Percentiles rank a stretch among this genome's conserved stretches.
Evolutionary conservation across 1,139 yeast species (phyloP).

Genomic region (Kodamaea fungicola): DNA sequence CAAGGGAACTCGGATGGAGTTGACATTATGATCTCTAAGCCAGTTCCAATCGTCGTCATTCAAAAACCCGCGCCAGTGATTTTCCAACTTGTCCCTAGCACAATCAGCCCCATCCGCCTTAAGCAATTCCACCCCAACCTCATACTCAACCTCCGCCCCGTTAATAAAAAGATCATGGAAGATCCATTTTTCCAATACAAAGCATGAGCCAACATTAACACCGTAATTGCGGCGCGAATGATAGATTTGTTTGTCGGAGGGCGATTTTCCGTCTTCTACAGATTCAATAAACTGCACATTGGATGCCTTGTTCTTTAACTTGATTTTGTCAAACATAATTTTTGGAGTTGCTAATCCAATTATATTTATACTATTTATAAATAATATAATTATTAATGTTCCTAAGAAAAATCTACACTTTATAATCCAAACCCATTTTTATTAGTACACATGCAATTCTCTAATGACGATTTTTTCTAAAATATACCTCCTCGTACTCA

Average conservation of each 20-base stretch:
- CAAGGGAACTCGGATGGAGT: slow-evolving; percentile 77
- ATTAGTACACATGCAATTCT: neutral
- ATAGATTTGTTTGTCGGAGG: slow-evolving; percentile 52
- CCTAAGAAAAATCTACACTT: neutral
- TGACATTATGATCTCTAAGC: slow-evolving; percentile 63
- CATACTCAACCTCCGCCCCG: slow-evolving; percentile 62
- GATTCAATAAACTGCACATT: slow-evolving; percentile 26
- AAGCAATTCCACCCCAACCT: slow-evolving; percentile 55
- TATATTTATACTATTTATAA: neutral
- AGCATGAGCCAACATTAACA: slow-evolving; percentile 82
- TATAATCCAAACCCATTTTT: neutral
- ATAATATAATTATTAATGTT: slow-evolving; percentile 25
- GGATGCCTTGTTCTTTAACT: slow-evolving; percentile 36
- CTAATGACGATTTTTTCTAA: slow-evolving; percentile 28
- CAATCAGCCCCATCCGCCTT: slow-evolving; percentile 50
- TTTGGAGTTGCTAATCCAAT: neutral
- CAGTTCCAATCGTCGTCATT: slow-evolving; percentile 76
- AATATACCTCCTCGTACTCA: slow-evolving; percentile 40
- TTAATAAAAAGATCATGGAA: slow-evolving; percentile 55
- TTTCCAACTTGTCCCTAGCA: slow-evolving; percentile 54
- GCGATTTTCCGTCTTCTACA: slow-evolving; percentile 30
- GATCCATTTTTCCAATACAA: slow-evolving; percentile 77
- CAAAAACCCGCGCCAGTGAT: slow-evolving; percentile 69
- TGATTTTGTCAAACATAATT: slow-evolving; percentile 39
- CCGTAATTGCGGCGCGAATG: slow-evolving; percentile 74